Evolutionary conservation across 345 rosid genomes (phyloP), one percentile per base, ranked within the genome.

Genomic region (Boechera stricta): DNA sequence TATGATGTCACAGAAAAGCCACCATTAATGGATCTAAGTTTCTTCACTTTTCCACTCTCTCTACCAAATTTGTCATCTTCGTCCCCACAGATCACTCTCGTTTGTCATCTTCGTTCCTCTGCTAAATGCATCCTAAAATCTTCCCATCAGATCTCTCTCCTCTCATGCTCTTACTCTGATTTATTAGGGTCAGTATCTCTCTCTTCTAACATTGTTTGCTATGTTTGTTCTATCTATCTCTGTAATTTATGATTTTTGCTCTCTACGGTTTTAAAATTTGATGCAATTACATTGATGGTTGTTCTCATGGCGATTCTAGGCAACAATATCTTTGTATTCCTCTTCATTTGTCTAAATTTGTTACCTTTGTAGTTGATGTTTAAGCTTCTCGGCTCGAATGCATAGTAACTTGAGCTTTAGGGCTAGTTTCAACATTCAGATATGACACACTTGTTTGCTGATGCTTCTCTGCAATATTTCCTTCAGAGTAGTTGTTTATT

Each of bases 1-100:
- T 26, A 54, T 54, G 16, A 54, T 28, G 18, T 56, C 38, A 29
- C 18, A 56, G 2, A 6, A 56, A 56, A 56, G 61, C 39, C 36
- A 56, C 61, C 61, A 56, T 31, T 56, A 56, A 31, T 56, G 39
- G 61, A 56, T 31, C 61, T 31, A 31, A 12, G 5, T 6, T 56
- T 15, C 5, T n/a, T 6, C 0, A 44, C 38, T 6, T 55, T 29
- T 12, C 16, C 61, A 26, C 45, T 33, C n/a, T 48, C 47, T 49
- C 48, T 67, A 28, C 12, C 32, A 51, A 67, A 51, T 12, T 51
- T 51, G 47, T 67, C 33, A 32, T 33, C 35, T 66, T 66, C 45
- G n/a, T 55, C 38, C 18, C 21, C 21, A 55, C 60, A 6, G 11
- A 48, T 6, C 60, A 67, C 44, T 51, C 71, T 13, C 58, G 11